A percentile compares a stretch with the other conserved stretches of the same genome.
Conservation (phyloP, 305 asterid species). For the Fraxinus dipetala region DNA sequence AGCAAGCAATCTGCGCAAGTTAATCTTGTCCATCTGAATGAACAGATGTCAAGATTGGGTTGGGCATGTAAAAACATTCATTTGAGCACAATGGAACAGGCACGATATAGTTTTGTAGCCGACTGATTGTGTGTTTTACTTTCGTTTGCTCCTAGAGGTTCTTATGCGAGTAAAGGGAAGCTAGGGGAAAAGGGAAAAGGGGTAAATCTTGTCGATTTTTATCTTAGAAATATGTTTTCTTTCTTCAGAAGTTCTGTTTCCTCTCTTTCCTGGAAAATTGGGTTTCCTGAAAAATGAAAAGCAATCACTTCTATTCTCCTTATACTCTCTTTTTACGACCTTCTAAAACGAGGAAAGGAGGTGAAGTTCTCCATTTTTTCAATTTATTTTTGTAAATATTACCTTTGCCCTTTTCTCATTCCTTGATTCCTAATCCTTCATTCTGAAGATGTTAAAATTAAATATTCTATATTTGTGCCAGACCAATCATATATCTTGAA, state of each 20-base stretch:
- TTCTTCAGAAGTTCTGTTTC: neutral
- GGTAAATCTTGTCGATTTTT: neutral
- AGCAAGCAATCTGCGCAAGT: conserved; percentile 48
- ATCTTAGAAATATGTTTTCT: neutral
- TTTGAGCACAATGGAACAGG: conserved; percentile 64
- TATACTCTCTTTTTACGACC: neutral
- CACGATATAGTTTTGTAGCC: conserved; percentile 56
- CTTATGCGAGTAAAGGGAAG: neutral
- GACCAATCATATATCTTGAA: neutral
- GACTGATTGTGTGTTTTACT: conserved; percentile 23
- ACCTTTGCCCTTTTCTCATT: neutral
- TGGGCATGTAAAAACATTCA: conserved; percentile 77
- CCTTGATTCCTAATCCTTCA: neutral
- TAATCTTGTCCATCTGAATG: conserved; percentile 34
- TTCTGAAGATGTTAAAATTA: neutral
- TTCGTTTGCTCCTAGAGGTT: neutral
- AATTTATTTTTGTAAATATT: neutral
- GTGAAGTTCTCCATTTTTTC: neutral
- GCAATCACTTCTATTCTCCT: neutral
- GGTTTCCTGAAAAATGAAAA: neutral
- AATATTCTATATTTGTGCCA: neutral
- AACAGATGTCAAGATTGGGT: conserved; percentile 55
- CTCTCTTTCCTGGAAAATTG: neutral
- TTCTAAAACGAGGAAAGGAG: neutral
- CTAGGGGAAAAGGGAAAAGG: neutral